Conservation (phyloP, 148 eudicot species). For the Agrostemma githago region DNA sequence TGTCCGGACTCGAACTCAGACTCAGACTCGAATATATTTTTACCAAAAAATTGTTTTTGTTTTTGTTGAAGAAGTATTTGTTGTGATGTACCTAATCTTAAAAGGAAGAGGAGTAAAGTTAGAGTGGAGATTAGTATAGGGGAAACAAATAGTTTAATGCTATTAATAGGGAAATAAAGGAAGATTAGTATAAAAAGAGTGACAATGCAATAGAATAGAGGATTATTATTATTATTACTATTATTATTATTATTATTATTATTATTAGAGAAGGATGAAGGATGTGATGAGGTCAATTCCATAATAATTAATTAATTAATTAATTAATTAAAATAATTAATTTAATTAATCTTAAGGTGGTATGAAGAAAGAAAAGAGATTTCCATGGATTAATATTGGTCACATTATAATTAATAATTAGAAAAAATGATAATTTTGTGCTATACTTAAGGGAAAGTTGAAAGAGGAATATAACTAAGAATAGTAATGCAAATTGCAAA, state of each 20-base stretch:
- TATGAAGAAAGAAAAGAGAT: neutral
- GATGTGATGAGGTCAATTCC: neutral
- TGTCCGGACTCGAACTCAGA: no score
- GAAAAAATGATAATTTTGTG: constrained; percentile 1
- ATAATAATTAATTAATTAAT: constrained; percentile 3
- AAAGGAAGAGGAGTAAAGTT: constrained; percentile 44
- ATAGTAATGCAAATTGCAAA: neutral
- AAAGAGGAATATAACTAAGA: constrained; percentile 5
- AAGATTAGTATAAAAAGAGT: constrained; percentile 45
- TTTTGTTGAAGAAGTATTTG: constrained; percentile 3
- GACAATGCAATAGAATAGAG: constrained; percentile 46
- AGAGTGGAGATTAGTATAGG: constrained; percentile 50
- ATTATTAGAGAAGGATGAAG: constrained; percentile 19
- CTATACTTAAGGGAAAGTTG: constrained; percentile 6
- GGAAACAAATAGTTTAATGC: constrained; percentile 33
- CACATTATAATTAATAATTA: neutral
- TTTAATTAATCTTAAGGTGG: no score
- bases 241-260: neutral
- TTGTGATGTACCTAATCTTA: constrained; percentile 50
- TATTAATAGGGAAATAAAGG: constrained; percentile 48
- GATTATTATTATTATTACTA: neutral
- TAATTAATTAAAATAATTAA: neutral
- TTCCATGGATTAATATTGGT: constrained; percentile 1
- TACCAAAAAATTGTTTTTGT: neutral
- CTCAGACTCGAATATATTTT: neutral